Conservation (phyloP, 1,284 basidiomycete species). For the Ustilago xerochloae region DNA sequence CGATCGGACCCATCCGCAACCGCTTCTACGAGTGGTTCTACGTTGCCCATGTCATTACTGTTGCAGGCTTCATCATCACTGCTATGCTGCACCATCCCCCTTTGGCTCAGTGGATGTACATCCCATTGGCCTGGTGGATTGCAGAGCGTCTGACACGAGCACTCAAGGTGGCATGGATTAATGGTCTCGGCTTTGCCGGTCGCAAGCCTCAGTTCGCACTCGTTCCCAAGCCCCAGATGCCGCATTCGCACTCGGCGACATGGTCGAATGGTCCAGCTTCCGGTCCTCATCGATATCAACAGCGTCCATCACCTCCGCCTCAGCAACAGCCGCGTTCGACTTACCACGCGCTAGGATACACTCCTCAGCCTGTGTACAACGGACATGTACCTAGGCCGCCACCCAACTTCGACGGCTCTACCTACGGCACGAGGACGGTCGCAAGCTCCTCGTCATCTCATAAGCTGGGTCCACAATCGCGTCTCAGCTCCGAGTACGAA, state of each 20-base stretch:
- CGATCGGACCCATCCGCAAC: conserved; percentile 76
- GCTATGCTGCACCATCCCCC: conserved; percentile 70
- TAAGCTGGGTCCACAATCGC: conserved; percentile 14
- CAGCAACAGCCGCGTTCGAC: conserved; percentile 2
- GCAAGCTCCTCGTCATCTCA: conserved; percentile 39
- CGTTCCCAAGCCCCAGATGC: conserved; percentile 29
- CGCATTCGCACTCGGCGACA: conserved; percentile 7
- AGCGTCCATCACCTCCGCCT: conserved; percentile 6
- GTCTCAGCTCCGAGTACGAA: conserved; percentile 40
- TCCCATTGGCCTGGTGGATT: conserved; percentile 73
- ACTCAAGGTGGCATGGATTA: conserved; percentile 76
- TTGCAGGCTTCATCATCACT: conserved; percentile 64
- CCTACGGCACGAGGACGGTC: conserved; percentile 22
- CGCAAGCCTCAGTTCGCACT: conserved; percentile 56
- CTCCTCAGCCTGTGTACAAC: conserved; percentile 4
- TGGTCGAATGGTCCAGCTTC: conserved; percentile 13
- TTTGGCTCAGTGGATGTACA: conserved; percentile 72
- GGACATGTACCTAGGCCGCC: conserved; percentile 4
- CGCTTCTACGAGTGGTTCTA: conserved; percentile 82
- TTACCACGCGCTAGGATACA: conserved; percentile 5
- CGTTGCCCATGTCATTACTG: conserved; percentile 74
- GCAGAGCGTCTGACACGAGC: conserved; percentile 72
- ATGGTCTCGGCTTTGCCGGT: conserved; percentile 71
- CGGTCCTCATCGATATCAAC: conserved; percentile 11
- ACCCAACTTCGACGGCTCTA: conserved; percentile 18